A percentile compares a stretch with the other conserved stretches of the same genome.
Conservation (phyloP, 306 rosid species). For the Inga leiocalycina region DNA sequence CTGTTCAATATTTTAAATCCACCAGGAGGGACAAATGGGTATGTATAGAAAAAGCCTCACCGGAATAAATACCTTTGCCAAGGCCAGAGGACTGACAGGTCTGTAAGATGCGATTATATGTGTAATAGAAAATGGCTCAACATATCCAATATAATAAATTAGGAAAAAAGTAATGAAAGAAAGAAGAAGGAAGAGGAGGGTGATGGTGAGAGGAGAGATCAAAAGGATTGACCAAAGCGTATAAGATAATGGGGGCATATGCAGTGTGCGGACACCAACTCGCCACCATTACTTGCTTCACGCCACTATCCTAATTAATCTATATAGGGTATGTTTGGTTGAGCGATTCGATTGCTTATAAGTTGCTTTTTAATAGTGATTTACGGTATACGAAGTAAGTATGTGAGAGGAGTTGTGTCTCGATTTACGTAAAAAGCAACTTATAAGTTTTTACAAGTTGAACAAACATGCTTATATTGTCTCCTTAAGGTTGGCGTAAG, state of each 20-base stretch:
- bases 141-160: too few relatives aligned
- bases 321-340: too few relatives aligned
- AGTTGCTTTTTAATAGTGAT: too few relatives aligned
- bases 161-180: background rate
- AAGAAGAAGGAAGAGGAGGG: background rate
- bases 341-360: too few relatives aligned
- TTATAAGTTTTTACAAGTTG: too few relatives aligned
- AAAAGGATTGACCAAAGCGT: constrained; percentile 13
- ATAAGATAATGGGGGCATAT: background rate
- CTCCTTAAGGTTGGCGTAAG: background rate
- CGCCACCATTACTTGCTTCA: constrained; percentile 4
- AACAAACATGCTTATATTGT: too few relatives aligned
- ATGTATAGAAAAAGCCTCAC: too few relatives aligned
- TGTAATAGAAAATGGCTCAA: too few relatives aligned
- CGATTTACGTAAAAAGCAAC: too few relatives aligned
- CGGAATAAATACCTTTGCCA: background rate
- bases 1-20: background rate
- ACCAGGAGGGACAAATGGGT: too few relatives aligned
- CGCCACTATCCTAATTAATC: background rate
- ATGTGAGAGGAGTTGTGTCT: too few relatives aligned
- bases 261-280: constrained; percentile 14
- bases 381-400: too few relatives aligned
- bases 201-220: background rate
- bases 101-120: background rate
- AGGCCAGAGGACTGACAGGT: background rate